phyloP scores from a whole-genome alignment of 495 filamentous ascomycete genomes.

The Trypethelium eluteriae region DNA sequence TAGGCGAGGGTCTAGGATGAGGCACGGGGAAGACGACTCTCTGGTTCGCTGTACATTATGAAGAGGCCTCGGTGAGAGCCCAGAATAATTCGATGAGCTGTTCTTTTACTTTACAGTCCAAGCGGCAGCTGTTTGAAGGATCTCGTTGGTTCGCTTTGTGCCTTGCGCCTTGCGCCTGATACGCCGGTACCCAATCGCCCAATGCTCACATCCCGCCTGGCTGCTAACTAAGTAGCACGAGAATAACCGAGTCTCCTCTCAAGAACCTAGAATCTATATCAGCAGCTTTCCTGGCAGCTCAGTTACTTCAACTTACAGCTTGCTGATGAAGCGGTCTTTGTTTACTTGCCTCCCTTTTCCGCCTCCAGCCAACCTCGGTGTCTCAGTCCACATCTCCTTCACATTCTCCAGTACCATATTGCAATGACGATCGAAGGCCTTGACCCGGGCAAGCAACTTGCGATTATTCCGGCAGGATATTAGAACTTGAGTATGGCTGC shows the following conservation, averaged over 20 bases:
- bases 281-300: not conserved
- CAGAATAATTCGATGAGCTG: not conserved
- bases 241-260: slow-evolving; percentile 85
- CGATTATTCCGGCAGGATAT: slow-evolving; percentile 87
- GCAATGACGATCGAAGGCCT: slow-evolving; percentile 89
- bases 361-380: slow-evolving; percentile 62
- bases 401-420: slow-evolving; percentile 98
- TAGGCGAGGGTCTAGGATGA: slow-evolving; percentile 51
- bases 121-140: not conserved
- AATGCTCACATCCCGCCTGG: not conserved
- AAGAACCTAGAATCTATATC: slow-evolving; percentile 59
- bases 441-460: slow-evolving; percentile 71
- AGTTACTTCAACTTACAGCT: slow-evolving; percentile 60
- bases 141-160: not conserved
- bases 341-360: slow-evolving; percentile 88
- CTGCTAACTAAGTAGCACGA: slow-evolving; percentile 75
- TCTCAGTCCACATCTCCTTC: slow-evolving; percentile 99
- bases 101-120: not conserved
- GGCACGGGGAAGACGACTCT: not conserved
- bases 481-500: slow-evolving; percentile 78
- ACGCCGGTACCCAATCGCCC: not conserved
- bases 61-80: not conserved
- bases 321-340: slow-evolving; percentile 97
- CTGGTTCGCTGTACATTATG: not conserved
- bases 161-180: not conserved